Conservation (phyloP, 2,329 filamentous ascomycete genomes). For the Fusarium neocosmosporiellum region DNA sequence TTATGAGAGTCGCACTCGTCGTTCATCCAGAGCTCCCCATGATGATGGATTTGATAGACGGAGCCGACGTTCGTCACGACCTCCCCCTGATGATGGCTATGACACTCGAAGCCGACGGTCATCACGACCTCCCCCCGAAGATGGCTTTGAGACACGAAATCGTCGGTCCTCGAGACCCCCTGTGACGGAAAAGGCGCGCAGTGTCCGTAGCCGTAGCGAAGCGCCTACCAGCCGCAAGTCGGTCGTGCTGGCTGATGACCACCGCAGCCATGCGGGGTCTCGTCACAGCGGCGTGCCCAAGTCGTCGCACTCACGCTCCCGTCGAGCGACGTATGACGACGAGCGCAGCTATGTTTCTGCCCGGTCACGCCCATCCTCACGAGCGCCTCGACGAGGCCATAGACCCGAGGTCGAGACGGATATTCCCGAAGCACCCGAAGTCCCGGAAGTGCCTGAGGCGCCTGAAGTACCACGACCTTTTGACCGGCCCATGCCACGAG, state of each 20-base stretch:
- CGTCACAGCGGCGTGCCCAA: constrained; percentile 46
- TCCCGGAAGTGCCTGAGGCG: constrained; percentile 29
- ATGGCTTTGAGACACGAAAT: constrained; percentile 52
- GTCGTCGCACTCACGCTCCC: constrained; percentile 41
- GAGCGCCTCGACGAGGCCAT: constrained; percentile 37
- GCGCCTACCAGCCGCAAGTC: constrained; percentile 29
- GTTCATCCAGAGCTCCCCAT: constrained; percentile 24
- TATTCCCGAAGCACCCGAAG: constrained; percentile 40
- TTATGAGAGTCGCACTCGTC: constrained; percentile 36
- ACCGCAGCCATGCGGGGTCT: constrained; percentile 55
- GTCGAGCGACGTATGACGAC: constrained; percentile 42
- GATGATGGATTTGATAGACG: constrained; percentile 32
- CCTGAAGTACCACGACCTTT: background rate
- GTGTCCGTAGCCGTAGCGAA: constrained; percentile 56
- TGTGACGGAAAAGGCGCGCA: constrained; percentile 40
- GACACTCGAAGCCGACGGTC: constrained; percentile 56
- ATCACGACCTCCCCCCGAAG: constrained; percentile 47
- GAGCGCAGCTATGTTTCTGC: constrained; percentile 60
- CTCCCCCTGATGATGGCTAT: constrained; percentile 39
- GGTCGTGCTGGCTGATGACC: constrained; percentile 55
- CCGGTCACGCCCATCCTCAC: constrained; percentile 45
- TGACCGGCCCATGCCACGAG: background rate
- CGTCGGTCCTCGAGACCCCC: constrained; percentile 54
- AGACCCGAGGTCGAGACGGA: constrained; percentile 43
- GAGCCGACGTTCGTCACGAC: constrained; percentile 30